phyloP scores from a whole-genome alignment of 139 green algal species.

The Ulvella scutata region DNA sequence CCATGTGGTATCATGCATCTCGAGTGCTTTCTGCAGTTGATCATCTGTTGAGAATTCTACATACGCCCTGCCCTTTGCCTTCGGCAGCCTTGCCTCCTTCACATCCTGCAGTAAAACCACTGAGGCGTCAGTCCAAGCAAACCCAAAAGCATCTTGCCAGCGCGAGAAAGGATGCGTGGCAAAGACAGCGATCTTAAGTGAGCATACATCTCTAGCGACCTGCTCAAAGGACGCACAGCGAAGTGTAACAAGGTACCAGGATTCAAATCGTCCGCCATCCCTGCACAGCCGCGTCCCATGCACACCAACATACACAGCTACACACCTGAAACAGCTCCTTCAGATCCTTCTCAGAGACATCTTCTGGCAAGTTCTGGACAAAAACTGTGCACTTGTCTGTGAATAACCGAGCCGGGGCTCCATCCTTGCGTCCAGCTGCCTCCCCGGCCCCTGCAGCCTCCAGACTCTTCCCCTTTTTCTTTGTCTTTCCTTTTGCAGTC shows the following conservation, averaged over 20 bases:
- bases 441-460: background rate
- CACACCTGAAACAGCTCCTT: background rate
- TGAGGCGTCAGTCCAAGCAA: too few relatives aligned
- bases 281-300: background rate
- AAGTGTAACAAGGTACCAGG: too few relatives aligned
- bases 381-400: background rate
- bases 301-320: background rate
- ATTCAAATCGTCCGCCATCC: too few relatives aligned
- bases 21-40: background rate
- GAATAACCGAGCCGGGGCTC: background rate
- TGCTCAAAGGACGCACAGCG: too few relatives aligned
- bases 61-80: background rate
- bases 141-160: too few relatives aligned
- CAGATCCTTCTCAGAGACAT: background rate
- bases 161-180: too few relatives aligned
- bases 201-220: too few relatives aligned
- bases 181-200: too few relatives aligned
- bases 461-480: background rate
- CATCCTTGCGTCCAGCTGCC: background rate
- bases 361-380: background rate
- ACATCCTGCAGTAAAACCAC: too few relatives aligned
- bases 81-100: background rate
- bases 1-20: background rate
- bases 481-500: background rate
- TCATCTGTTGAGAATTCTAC: background rate